phyloP scores from a whole-genome alignment of 2,329 filamentous ascomycete genomes.

The Ceratocystis lukuohia region DNA sequence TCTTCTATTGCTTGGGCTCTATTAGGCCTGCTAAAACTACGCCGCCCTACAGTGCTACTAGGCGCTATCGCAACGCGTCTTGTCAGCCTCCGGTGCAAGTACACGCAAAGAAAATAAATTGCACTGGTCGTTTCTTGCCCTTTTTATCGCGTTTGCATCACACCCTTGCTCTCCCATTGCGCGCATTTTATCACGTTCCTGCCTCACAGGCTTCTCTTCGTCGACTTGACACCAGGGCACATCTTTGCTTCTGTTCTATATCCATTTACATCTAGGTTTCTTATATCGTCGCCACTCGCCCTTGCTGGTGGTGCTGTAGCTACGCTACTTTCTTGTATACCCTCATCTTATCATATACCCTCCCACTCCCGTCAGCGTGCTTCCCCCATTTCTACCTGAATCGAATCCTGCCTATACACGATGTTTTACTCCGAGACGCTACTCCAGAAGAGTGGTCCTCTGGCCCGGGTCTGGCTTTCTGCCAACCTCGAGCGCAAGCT shows the following conservation, averaged over 20 bases:
- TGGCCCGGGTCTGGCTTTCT: slow-evolving; percentile 96
- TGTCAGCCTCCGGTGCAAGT: background rate
- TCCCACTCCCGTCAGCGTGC: background rate
- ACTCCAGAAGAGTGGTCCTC: slow-evolving; percentile 87
- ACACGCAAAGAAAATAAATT: too few relatives aligned
- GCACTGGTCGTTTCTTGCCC: background rate
- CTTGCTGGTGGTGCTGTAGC: background rate
- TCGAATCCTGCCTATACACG: slow-evolving; percentile 25
- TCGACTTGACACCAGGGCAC: background rate
- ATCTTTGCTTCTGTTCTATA: background rate
- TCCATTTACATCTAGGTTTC: background rate
- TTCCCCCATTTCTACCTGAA: background rate
- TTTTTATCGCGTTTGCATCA: slow-evolving; percentile 1
- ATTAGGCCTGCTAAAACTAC: background rate
- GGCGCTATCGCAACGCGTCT: slow-evolving; percentile 15
- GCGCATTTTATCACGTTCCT: background rate
- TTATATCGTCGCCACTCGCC: background rate
- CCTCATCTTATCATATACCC: slow-evolving; percentile 4
- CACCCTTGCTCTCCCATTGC: background rate
- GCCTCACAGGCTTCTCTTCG: background rate
- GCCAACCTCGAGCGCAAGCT: slow-evolving; percentile 98
- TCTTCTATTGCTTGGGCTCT: background rate
- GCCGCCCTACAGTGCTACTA: background rate
- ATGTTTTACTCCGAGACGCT: slow-evolving; percentile 99
- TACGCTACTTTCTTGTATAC: slow-evolving; percentile 2